A percentile compares a stretch with the other conserved stretches of the same genome.
phyloP scores from a whole-genome alignment of 148 eudicot genomes.

The Chenopodium suecicum region DNA sequence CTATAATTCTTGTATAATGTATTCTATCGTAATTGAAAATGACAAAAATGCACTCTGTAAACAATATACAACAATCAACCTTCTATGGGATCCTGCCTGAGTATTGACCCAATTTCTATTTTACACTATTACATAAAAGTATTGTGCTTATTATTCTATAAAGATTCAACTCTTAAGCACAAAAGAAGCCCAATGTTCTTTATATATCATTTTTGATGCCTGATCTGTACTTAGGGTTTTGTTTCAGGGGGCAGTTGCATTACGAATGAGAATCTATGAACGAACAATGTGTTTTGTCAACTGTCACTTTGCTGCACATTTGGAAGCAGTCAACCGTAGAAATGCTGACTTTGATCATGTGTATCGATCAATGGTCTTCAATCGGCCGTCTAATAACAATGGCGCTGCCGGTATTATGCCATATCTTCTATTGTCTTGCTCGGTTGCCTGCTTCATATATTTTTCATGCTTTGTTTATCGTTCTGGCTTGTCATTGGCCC shows the following conservation, averaged over 20 bases:
- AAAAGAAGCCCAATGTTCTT: not conserved
- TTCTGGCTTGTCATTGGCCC: slow-evolving; percentile 54
- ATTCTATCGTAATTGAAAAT: not conserved
- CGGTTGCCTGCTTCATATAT: slow-evolving; percentile 52
- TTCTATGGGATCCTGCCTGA: not conserved
- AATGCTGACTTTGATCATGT: slow-evolving; percentile 98
- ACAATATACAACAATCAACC: not conserved
- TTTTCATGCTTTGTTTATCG: slow-evolving; percentile 47
- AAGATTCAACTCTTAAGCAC: slow-evolving; percentile 1
- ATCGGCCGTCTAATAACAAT: slow-evolving; percentile 55
- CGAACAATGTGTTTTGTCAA: slow-evolving; percentile 90
- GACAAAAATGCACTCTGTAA: not conserved
- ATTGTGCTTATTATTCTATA: not conserved
- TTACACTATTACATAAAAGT: not conserved
- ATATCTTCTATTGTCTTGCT: slow-evolving; percentile 50
- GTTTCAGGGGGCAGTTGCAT: slow-evolving; percentile 94
- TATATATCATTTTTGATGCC: slow-evolving; percentile 14
- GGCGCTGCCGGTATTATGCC: slow-evolving; percentile 72
- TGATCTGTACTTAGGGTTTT: slow-evolving; percentile 32
- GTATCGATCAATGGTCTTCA: slow-evolving; percentile 80
- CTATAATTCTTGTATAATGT: slow-evolving; percentile 5
- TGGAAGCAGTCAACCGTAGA: slow-evolving; percentile 87
- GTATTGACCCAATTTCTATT: not conserved
- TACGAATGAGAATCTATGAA: slow-evolving; percentile 88
- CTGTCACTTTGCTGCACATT: slow-evolving; percentile 98